Conservation (phyloP, 1,284 basidiomycete genomes). For the Quambalaria eucalypti region DNA sequence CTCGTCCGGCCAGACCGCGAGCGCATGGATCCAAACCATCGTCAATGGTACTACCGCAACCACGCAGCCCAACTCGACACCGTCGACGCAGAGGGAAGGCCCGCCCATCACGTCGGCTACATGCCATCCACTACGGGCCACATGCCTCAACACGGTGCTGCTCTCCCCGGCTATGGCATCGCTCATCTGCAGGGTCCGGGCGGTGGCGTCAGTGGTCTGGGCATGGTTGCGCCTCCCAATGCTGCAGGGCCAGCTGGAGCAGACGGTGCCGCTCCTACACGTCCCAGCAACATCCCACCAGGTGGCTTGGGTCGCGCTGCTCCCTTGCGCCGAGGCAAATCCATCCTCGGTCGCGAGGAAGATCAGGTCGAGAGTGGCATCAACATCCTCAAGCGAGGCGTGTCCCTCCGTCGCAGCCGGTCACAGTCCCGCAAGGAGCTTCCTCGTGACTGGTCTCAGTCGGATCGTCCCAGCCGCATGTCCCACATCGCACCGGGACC, state of each 20-base stretch:
- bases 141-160: slow-evolving; percentile 43
- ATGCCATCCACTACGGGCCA: slow-evolving; percentile 45
- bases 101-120: slow-evolving; percentile 30
- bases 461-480: slow-evolving; percentile 12
- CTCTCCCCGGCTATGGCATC: slow-evolving; percentile 25
- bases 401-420: slow-evolving; percentile 35
- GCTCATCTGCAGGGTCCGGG: slow-evolving; percentile 36
- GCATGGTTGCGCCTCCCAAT: slow-evolving; percentile 13
- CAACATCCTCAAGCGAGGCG: slow-evolving; percentile 44
- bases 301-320: slow-evolving; percentile 30
- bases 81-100: slow-evolving; percentile 15
- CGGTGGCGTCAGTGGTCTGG: slow-evolving; percentile 43
- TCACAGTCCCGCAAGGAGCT: slow-evolving; percentile 22
- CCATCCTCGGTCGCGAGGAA: slow-evolving; percentile 44
- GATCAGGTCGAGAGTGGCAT: slow-evolving; percentile 44
- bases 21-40: slow-evolving; percentile 88
- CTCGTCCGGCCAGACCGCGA: slow-evolving; percentile 88
- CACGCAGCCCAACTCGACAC: slow-evolving; percentile 68
- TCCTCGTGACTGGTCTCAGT: slow-evolving; percentile 16
- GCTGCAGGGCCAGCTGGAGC: neutral
- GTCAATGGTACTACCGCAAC: slow-evolving; percentile 88
- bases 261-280: slow-evolving; percentile 4
- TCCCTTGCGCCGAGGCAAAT: slow-evolving; percentile 42
- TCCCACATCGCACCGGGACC: slow-evolving; percentile 56
- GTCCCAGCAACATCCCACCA: slow-evolving; percentile 23